Evolutionary conservation across 805 yeast genomes (phyloP), one percentile per base, ranked within the genome.

Genomic region (Starmerella vitae): DNA sequence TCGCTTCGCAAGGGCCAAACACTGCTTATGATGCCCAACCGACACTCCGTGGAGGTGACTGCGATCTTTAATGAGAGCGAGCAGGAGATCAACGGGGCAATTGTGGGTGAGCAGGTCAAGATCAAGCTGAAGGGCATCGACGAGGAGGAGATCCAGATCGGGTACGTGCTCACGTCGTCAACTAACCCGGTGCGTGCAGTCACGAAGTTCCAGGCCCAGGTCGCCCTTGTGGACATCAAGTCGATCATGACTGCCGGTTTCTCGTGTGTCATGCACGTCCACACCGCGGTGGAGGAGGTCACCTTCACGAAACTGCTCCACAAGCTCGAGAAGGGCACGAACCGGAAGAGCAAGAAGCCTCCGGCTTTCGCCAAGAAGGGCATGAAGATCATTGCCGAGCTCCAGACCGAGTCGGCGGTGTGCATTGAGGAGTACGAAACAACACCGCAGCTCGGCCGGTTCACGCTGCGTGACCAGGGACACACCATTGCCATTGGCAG

Each of bases 301-400:
- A 70, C 71, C 20, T 74, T 91, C 58, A 69, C 77, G 37, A 76
- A 76, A 55, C 71, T 91, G 60, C 69, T 85, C 58, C 97, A 91
- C 67, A 85, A 88, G 65, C 69, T 91, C 54, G 94, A 91, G 63
- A 88, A 82, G 68, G 96, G 95, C 47, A 85, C 97, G 42, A 88
- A 88, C 72, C 79, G 95, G 68, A 81, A 76, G 63, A 82, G 94
- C 45, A 91, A 85, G 72, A 85, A 82, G 62, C 82, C 98, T 25
- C 98, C 98, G 45, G 94, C 96, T 37, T 91, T 85, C 62, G 99
- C 97, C 48, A 91, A 88, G 66, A 82, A 83, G 72, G 98, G 98
- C 56, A 88, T 88, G 97, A 88, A 84, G 76, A 74, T 91, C 53
- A 86, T 91, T 60, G 98, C 96, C 25, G 73, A 79, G 32, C 68